Evolutionary conservation across 768 basidiomycete genomes (phyloP).

Genomic region (Rhizopogon vulgaris): DNA sequence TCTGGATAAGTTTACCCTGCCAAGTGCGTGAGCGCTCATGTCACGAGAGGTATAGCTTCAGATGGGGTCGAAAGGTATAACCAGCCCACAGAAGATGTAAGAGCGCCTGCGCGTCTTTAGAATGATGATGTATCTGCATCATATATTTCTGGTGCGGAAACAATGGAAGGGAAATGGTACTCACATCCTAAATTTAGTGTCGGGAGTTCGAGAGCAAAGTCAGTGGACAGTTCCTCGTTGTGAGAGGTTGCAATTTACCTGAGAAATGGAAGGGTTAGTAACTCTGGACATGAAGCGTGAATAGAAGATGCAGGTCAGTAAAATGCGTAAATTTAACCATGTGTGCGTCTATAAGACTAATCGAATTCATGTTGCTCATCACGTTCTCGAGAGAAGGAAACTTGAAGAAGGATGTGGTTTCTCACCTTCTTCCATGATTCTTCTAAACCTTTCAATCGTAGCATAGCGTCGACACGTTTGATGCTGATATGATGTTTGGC

Average conservation of each 20-base stretch:
- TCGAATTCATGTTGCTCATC: slow-evolving; percentile 69
- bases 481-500: slow-evolving; percentile 58
- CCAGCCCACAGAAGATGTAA: slow-evolving; percentile 56
- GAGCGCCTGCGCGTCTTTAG: slow-evolving; percentile 54
- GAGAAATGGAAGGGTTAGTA: neutral
- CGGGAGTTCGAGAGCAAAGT: neutral
- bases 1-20: slow-evolving; percentile 66
- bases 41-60: slow-evolving; percentile 30
- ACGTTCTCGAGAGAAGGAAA: slow-evolving; percentile 15
- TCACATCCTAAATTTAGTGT: slow-evolving; percentile 32
- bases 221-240: neutral
- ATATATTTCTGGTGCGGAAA: slow-evolving; percentile 1
- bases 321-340: slow-evolving; percentile 57
- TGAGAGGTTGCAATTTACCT: slow-evolving; percentile 2
- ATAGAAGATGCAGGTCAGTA: slow-evolving; percentile 13
- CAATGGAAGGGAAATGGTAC: slow-evolving; percentile 8
- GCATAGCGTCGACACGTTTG: slow-evolving; percentile 77
- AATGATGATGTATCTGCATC: slow-evolving; percentile 64
- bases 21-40: slow-evolving; percentile 2
- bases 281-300: neutral
- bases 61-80: slow-evolving; percentile 74
- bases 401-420: slow-evolving; percentile 8
- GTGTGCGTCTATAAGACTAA: slow-evolving; percentile 89
- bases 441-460: slow-evolving; percentile 79
- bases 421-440: slow-evolving; percentile 65